These are phyloP conservation scores for Rhododendron kiyosumense DNA, from an alignment of 148 eudicot species.

Conservation along the genomic window DNA sequence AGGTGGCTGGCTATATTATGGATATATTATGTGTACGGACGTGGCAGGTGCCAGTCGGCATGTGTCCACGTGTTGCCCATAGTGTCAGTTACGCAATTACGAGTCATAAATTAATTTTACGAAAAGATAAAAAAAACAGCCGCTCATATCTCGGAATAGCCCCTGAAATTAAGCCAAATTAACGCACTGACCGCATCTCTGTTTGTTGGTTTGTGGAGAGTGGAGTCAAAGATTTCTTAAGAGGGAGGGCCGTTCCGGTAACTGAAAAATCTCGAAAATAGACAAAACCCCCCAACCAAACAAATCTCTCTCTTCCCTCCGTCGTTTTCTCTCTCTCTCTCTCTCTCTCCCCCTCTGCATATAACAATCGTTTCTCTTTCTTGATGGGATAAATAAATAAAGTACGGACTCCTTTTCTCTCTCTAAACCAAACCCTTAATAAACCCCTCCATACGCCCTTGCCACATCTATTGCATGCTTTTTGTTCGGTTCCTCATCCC, in stretches of 20 bases:
- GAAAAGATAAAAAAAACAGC: background rate
- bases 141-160: constrained; percentile 16
- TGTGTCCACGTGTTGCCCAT: background rate
- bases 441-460: constrained; percentile 22
- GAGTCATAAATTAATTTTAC: background rate
- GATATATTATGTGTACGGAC: background rate
- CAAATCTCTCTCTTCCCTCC: background rate
- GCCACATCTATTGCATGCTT: constrained; percentile 22
- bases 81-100: background rate
- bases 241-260: constrained; percentile 5
- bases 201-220: background rate
- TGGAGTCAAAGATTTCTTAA: background rate
- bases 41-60: background rate
- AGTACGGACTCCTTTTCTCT: constrained; percentile 4
- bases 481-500: background rate
- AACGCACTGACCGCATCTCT: constrained; percentile 12
- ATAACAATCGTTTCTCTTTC: too few relatives aligned
- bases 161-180: constrained; percentile 15
- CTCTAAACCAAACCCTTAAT: constrained; percentile 30
- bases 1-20: background rate
- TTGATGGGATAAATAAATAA: too few relatives aligned
- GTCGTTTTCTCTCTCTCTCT: background rate
- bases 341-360: background rate
- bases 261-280: constrained; percentile 3
- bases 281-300: background rate